Conservation (phyloP, 2,329 filamentous ascomycete genomes). For the Cryphonectria japonica region DNA sequence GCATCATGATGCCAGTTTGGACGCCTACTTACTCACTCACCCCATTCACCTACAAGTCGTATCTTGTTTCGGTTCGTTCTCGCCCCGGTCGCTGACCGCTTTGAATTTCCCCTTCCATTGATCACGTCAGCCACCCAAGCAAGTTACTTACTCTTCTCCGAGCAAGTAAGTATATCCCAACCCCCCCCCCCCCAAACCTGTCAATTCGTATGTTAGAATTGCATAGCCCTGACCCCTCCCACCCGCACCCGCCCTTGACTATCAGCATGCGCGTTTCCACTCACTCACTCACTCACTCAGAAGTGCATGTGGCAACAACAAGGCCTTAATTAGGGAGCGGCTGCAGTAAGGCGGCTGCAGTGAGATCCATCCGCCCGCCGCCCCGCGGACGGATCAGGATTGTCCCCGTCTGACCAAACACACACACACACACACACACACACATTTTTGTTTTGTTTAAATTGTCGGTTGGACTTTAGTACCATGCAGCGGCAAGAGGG, state of each 20-base stretch:
- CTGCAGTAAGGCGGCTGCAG: slow-evolving; percentile 9
- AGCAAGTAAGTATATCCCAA: too few species aligned
- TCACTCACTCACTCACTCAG: too few species aligned
- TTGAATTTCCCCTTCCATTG: background rate
- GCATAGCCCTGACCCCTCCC: background rate
- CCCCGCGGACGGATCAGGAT: background rate
- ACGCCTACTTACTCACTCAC: too few species aligned
- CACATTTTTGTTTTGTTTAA: too few species aligned
- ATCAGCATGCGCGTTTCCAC: too few species aligned
- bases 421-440: too few species aligned
- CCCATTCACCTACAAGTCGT: background rate
- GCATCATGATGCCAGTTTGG: too few species aligned
- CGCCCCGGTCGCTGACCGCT: background rate
- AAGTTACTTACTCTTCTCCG: background rate
- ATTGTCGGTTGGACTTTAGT: background rate
- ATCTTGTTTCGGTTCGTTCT: background rate
- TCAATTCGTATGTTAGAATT: background rate
- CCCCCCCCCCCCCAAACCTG: too few species aligned
- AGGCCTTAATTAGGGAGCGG: background rate
- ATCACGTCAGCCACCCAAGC: slow-evolving; percentile 5
- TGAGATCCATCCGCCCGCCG: background rate
- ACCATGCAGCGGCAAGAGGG: background rate
- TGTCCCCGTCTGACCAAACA: background rate
- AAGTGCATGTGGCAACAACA: background rate
- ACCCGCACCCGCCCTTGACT: too few species aligned